Evolutionary conservation across 768 basidiomycete genomes (phyloP).

Genomic region (Thelephora ganbajun): DNA sequence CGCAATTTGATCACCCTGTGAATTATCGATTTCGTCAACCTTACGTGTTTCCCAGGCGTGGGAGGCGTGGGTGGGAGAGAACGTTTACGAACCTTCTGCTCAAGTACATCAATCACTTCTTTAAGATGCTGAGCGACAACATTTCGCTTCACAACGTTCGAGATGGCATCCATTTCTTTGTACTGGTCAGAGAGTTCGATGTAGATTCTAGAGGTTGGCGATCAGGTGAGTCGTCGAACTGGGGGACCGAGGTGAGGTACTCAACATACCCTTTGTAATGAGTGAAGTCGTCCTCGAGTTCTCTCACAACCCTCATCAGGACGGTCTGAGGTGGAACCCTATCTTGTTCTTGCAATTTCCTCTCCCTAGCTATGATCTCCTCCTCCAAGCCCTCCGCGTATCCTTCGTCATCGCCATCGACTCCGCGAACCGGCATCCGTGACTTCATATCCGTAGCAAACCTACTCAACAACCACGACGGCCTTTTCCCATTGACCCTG

Average conservation of each 20-base stretch:
- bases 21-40: conserved; percentile 4
- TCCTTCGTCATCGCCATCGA: conserved; percentile 31
- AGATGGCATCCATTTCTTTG: conserved; percentile 73
- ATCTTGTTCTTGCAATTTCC: conserved; percentile 7
- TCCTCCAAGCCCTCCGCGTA: conserved; percentile 31
- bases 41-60: background rate
- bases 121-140: conserved; percentile 79
- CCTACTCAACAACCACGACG: conserved; percentile 14
- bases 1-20: conserved; percentile 88
- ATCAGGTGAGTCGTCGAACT: conserved; percentile 2
- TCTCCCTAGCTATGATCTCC: conserved; percentile 5
- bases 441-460: background rate
- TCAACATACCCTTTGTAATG: conserved; percentile 79
- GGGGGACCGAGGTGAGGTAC: background rate
- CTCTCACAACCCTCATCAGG: conserved; percentile 65
- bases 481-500: conserved; percentile 3
- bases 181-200: conserved; percentile 88
- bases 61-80: background rate
- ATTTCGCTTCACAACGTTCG: conserved; percentile 69
- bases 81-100: conserved; percentile 57
- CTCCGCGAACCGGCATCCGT: background rate
- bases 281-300: conserved; percentile 89
- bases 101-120: conserved; percentile 85
- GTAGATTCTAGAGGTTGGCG: conserved; percentile 56
- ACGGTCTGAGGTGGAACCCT: conserved; percentile 79